Conservation (phyloP, 2,329 filamentous ascomycete genomes). For the Claviceps quebecensis region DNA sequence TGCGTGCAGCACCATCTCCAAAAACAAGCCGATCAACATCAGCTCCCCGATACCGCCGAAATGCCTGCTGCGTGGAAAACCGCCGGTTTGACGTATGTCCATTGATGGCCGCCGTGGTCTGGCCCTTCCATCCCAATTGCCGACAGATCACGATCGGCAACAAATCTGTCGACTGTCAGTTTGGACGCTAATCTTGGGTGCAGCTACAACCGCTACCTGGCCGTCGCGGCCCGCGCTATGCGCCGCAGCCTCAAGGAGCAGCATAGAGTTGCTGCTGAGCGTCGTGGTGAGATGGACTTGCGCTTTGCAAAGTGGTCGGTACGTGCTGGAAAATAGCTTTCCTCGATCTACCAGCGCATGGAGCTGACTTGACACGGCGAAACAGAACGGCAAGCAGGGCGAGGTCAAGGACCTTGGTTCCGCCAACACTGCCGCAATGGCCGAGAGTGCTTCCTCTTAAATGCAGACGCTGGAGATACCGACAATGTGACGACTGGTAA, state of each 20-base stretch:
- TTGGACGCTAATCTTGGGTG: slow-evolving; percentile 1
- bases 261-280: slow-evolving; percentile 73
- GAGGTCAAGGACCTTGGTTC: slow-evolving; percentile 60
- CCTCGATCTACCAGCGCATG: not conserved
- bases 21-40: slow-evolving; percentile 11
- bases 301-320: slow-evolving; percentile 94
- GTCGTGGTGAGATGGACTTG: slow-evolving; percentile 78
- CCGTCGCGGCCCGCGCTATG: slow-evolving; percentile 85
- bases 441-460: slow-evolving; percentile 25
- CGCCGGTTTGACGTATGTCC: slow-evolving; percentile 81
- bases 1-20: slow-evolving; percentile 20
- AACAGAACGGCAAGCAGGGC: slow-evolving; percentile 89
- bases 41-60: slow-evolving; percentile 35
- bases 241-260: slow-evolving; percentile 96
- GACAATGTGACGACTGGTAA: not conserved
- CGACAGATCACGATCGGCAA: not conserved
- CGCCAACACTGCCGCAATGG: slow-evolving; percentile 32
- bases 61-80: slow-evolving; percentile 99
- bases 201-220: slow-evolving; percentile 99
- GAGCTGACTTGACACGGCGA: slow-evolving; percentile 19
- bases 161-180: slow-evolving; percentile 1
- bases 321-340: slow-evolving; percentile 13
- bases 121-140: not conserved
- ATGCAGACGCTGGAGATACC: not conserved
- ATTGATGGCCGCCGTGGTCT: slow-evolving; percentile 12